Evolutionary conservation across 2,329 filamentous ascomycete species (phyloP).

Genomic region (Botrytis pseudocinerea): DNA sequence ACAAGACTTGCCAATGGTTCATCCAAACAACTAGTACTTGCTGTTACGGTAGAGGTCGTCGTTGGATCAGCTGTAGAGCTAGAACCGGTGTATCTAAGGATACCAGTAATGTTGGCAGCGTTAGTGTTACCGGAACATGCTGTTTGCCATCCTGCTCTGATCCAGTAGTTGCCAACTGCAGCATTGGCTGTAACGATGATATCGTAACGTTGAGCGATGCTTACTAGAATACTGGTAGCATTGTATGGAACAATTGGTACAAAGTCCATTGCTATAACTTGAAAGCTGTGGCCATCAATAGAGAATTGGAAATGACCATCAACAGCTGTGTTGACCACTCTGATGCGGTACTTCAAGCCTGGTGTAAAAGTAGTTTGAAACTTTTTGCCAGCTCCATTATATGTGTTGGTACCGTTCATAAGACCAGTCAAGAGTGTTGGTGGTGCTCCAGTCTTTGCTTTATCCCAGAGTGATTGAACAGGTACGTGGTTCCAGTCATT

Average conservation of each 20-base stretch:
- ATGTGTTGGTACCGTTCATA: constrained; percentile 47
- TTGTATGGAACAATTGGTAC: constrained; percentile 57
- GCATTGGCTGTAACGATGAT: constrained; percentile 53
- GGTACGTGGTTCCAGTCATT: constrained; percentile 36
- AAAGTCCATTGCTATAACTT: constrained; percentile 57
- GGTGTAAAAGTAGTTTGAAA: constrained; percentile 13
- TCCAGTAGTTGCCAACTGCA: constrained; percentile 59
- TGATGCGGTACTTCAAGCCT: constrained; percentile 46
- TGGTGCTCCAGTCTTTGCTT: neutral
- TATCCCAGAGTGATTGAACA: constrained; percentile 43
- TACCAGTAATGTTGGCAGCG: constrained; percentile 47
- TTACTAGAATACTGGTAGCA: constrained; percentile 47
- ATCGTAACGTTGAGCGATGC: constrained; percentile 52
- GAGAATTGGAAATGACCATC: constrained; percentile 47
- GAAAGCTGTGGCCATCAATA: constrained; percentile 56
- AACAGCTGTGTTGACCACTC: constrained; percentile 48
- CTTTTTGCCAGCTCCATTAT: constrained; percentile 24
- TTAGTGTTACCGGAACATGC: constrained; percentile 59
- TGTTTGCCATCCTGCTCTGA: constrained; percentile 49
- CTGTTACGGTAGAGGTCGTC: constrained; percentile 30
- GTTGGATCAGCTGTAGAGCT: constrained; percentile 40
- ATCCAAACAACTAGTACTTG: constrained; percentile 37
- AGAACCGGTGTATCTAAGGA: constrained; percentile 45
- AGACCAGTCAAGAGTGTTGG: constrained; percentile 46
- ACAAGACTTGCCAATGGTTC: constrained; percentile 36